phyloP scores from a whole-genome alignment of 2,329 filamentous ascomycete genomes.

The Diaporthe citri region DNA sequence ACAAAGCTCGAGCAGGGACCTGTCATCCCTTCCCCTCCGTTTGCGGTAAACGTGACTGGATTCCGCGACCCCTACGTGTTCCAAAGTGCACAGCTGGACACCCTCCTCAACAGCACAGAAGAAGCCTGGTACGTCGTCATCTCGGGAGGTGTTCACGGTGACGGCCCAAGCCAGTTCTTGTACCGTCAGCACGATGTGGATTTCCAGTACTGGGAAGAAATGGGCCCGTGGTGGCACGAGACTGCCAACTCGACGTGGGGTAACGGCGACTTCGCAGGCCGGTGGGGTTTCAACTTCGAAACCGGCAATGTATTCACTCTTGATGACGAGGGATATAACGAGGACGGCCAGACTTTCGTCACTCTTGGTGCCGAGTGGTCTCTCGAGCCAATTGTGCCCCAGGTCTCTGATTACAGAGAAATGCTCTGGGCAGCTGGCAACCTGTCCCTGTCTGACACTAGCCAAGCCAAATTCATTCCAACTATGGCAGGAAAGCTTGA shows the following conservation, averaged over 20 bases:
- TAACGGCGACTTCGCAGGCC: slow-evolving; percentile 51
- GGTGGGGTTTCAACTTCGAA: slow-evolving; percentile 60
- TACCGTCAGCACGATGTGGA: slow-evolving; percentile 53
- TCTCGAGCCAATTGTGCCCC: slow-evolving; percentile 48
- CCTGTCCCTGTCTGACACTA: slow-evolving; percentile 45
- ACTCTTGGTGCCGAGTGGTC: slow-evolving; percentile 59
- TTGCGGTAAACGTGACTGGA: slow-evolving; percentile 56
- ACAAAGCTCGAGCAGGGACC: slow-evolving; percentile 54
- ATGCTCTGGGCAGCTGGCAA: slow-evolving; percentile 58
- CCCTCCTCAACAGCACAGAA: slow-evolving; percentile 47
- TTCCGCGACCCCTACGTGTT: slow-evolving; percentile 59
- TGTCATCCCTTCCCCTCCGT: slow-evolving; percentile 53
- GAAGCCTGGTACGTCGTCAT: slow-evolving; percentile 55
- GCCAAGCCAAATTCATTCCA: slow-evolving; percentile 52
- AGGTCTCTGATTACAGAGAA: slow-evolving; percentile 54
- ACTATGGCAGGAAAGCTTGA: slow-evolving; percentile 57
- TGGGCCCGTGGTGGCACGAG: slow-evolving; percentile 56
- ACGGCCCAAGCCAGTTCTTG: slow-evolving; percentile 54
- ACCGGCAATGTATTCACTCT: slow-evolving; percentile 57
- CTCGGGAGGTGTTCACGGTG: slow-evolving; percentile 54
- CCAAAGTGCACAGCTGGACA: slow-evolving; percentile 53
- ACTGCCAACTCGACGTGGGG: slow-evolving; percentile 53
- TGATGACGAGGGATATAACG: slow-evolving; percentile 54
- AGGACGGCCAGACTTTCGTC: slow-evolving; percentile 54
- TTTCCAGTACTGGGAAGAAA: slow-evolving; percentile 50